Evolutionary conservation across 1,284 basidiomycete species (phyloP).

Genomic region (Ustilago lituana): DNA sequence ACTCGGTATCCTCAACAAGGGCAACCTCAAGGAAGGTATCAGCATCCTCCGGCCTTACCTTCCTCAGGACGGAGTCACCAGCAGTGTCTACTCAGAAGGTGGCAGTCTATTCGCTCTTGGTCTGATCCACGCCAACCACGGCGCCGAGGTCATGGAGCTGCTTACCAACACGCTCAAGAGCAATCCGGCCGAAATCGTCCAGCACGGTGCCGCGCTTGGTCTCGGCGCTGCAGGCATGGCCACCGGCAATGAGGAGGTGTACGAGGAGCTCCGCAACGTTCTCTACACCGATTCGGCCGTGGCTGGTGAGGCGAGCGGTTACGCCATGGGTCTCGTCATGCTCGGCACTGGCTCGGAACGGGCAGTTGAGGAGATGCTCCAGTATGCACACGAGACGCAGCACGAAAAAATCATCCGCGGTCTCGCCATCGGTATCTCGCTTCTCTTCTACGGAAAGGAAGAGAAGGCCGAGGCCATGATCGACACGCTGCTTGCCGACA

Average conservation of each 20-base stretch:
- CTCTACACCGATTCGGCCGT: slow-evolving; percentile 66
- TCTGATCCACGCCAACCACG: slow-evolving; percentile 67
- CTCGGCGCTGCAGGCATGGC: slow-evolving; percentile 67
- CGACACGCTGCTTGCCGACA: slow-evolving; percentile 63
- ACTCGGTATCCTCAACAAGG: slow-evolving; percentile 66
- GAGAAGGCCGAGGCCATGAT: slow-evolving; percentile 64
- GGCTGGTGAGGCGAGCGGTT: slow-evolving; percentile 66
- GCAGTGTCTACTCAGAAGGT: slow-evolving; percentile 66
- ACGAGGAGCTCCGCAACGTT: slow-evolving; percentile 65
- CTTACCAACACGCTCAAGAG: slow-evolving; percentile 65
- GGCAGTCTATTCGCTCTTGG: slow-evolving; percentile 66
- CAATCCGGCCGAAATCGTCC: slow-evolving; percentile 65
- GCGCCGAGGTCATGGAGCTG: slow-evolving; percentile 63
- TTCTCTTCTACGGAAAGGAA: slow-evolving; percentile 66
- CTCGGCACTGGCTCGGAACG: slow-evolving; percentile 63
- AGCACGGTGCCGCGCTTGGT: slow-evolving; percentile 67
- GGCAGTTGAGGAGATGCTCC: slow-evolving; percentile 67
- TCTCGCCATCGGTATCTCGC: slow-evolving; percentile 65
- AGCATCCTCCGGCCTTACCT: slow-evolving; percentile 65
- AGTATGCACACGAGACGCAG: slow-evolving; percentile 67
- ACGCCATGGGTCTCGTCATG: slow-evolving; percentile 67
- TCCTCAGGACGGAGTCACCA: slow-evolving; percentile 62
- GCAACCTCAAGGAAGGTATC: slow-evolving; percentile 64
- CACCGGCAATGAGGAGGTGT: slow-evolving; percentile 66
- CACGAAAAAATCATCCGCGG: slow-evolving; percentile 68